Base-by-base conservation (phyloP, 306 rosid species). In the Prunus salicina region DNA sequence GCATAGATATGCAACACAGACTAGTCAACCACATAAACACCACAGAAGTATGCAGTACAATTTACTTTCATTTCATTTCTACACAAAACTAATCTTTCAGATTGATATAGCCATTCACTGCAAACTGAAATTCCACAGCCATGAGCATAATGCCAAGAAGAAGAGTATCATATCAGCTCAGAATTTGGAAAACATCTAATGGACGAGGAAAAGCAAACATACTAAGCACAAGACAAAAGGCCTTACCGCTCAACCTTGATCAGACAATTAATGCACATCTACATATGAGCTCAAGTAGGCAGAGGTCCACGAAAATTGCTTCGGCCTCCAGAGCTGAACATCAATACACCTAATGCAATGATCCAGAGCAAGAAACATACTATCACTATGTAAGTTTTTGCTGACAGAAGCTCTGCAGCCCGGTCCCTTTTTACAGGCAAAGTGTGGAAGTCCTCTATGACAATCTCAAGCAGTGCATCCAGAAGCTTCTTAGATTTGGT, bases 261-360 rank as follows among this genome's bases (percentile, higher is more conserved):
- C 71, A 63, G 38, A 7, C 2, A 38, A 8, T 38, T 1, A 38
- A 38, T 7, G 43, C 43, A 72, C 64, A 68, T 69, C 69, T 64
- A 10, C 8, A 81, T 25, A 49, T 12, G 73, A 76, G 66, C 77
- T 90, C 83, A 92, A 58, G 97, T 90, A 49, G 97, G 96, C 58
- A 30, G 64, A 41, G 85, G 85, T 41, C 84, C 80, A 4, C 15
- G 16, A 51, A 20, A 55, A 49, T 71, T 77, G 83, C 75, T 66
- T 67, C 41, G 65, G 32, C 6, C 19, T 63, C 77, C 88, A 69
- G 86, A 79, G 67, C 77, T 27, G 71, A 84, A 73, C 80, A 87
- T 68, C 81, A 85, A 63, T 20, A 67, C 74, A 7, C 66, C 80
- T 71, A 85, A 73, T 60, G 74, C 84, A 27, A 87, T 34, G 49